Base-by-base conservation (phyloP, 1,139 yeast genomes). In the Pichia kudriavzevii region DNA sequence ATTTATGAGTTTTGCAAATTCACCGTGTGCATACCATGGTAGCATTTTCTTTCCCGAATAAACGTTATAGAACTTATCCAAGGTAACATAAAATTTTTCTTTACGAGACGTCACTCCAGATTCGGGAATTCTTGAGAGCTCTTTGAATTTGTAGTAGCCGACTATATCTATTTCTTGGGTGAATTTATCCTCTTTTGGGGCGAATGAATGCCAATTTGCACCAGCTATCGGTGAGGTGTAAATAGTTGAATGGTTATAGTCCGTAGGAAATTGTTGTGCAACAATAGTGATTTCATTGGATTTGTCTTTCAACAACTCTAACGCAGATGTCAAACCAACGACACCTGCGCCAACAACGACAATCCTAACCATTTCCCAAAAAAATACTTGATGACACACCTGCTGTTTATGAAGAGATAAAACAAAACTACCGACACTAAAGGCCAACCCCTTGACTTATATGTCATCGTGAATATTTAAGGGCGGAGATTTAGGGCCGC, bases 171-270 rank as follows among this genome's bases (percentile, higher is more conserved):
- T 49, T 10, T 51, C 44, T 43, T 67, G 69, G 31, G 61, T 52
- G 11, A 36, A 45, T 2, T 32, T 39, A 26, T 67, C 69, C 3
- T 58, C 59, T 2, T 46, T 38, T 2, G 41, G 39, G 1, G 72
- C 72, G 52, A 67, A 66, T 6, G 72, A 64, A 29, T 60, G 62
- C 73, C 74, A 80, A 56, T 81, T 87, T 2, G 91, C 93, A 4
- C 93, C 93, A 0, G 91, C 91, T 77, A 82, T 76, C 5, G 79
- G 74, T 0, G 85, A 77, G 3, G 91, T 77, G 49, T 77, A 80
- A 7, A 29, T 28, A 9, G 36, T 36, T 4, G 58, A 57, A 26
- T 60, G 52, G 32, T 63, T 56, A 30, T 61, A 66, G 47, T 72
- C 77, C 13, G 69, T 65, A 14, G 88, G 87, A 28, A 77, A 66